Conservation (phyloP, 2,329 filamentous ascomycete species). For the Neofusicoccum kwambonambiense region DNA sequence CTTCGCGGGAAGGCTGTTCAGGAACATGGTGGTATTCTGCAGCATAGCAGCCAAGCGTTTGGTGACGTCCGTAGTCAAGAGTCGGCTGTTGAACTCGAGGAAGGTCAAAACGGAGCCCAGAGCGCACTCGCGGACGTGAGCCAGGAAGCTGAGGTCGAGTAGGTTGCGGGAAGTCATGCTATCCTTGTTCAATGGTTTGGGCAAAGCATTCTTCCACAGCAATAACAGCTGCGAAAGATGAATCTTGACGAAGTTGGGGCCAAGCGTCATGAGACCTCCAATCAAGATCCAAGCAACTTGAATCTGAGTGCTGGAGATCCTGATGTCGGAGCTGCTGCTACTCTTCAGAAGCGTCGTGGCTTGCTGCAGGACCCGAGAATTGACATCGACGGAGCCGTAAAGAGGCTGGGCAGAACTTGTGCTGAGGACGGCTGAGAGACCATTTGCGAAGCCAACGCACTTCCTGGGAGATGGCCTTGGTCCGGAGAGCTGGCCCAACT, state of each 20-base stretch:
- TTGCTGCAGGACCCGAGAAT: slow-evolving; percentile 85
- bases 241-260: slow-evolving; percentile 98
- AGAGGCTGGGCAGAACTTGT: slow-evolving; percentile 84
- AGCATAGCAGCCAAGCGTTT: slow-evolving; percentile 92
- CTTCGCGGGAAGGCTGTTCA: slow-evolving; percentile 79
- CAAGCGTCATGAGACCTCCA: slow-evolving; percentile 91
- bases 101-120: slow-evolving; percentile 89
- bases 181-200: slow-evolving; percentile 90
- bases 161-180: slow-evolving; percentile 80
- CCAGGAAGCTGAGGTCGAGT: slow-evolving; percentile 86
- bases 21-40: slow-evolving; percentile 86
- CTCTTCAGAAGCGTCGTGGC: slow-evolving; percentile 90
- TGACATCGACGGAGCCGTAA: slow-evolving; percentile 93
- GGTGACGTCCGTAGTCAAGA: slow-evolving; percentile 90
- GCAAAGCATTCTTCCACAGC: slow-evolving; percentile 95
- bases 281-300: slow-evolving; percentile 98
- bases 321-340: slow-evolving; percentile 84
- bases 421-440: slow-evolving; percentile 84
- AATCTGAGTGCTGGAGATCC: slow-evolving; percentile 89
- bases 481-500: slow-evolving; percentile 73
- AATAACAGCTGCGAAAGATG: slow-evolving; percentile 91
- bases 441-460: slow-evolving; percentile 89
- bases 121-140: slow-evolving; percentile 92
- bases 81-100: slow-evolving; percentile 85
- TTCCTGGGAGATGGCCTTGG: slow-evolving; percentile 76